These are phyloP conservation scores for Daldinia concentrica DNA, from an alignment of 495 filamentous ascomycete genomes.

Conservation along the genomic window DNA sequence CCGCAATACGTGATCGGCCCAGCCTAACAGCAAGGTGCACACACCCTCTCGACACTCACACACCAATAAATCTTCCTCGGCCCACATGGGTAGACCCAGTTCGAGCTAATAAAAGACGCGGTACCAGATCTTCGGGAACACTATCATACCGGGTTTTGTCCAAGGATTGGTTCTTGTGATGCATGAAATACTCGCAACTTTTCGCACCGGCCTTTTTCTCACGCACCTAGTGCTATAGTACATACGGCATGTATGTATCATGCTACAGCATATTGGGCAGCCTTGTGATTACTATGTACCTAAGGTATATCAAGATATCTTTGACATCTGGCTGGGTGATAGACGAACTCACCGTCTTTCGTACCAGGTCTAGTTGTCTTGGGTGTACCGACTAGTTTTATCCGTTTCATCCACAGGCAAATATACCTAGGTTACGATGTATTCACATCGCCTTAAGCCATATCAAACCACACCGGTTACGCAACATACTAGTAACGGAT, in stretches of 20 bases:
- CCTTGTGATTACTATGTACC: neutral
- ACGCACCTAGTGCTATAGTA: neutral
- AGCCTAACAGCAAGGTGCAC: conserved; percentile 8
- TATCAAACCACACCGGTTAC: neutral
- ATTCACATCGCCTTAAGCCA: neutral
- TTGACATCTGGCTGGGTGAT: neutral
- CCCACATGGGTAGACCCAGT: conserved; percentile 39
- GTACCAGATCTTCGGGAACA: conserved; percentile 49
- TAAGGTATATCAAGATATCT: neutral
- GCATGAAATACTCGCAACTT: conserved; percentile 30
- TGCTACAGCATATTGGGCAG: neutral
- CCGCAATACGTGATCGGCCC: conserved; percentile 21
- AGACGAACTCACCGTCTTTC: neutral
- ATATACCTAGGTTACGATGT: neutral
- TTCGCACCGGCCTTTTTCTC: conserved; percentile 20
- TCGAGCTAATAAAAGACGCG: conserved; percentile 45
- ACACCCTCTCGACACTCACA: conserved; percentile 17
- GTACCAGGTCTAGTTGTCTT: neutral
- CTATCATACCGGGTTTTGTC: conserved; percentile 19
- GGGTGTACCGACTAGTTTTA: neutral
- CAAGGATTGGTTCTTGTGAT: conserved; percentile 37
- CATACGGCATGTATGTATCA: conserved; percentile 4
- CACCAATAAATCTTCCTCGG: conserved; percentile 31
- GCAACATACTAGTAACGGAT: conserved; percentile 2
- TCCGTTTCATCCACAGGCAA: neutral